A percentile compares a stretch with the other conserved stretches of the same genome.
These are phyloP conservation scores for Pythium myriotylum DNA, from an alignment of 352 stramenopile genomes.

Conservation along the genomic window DNA sequence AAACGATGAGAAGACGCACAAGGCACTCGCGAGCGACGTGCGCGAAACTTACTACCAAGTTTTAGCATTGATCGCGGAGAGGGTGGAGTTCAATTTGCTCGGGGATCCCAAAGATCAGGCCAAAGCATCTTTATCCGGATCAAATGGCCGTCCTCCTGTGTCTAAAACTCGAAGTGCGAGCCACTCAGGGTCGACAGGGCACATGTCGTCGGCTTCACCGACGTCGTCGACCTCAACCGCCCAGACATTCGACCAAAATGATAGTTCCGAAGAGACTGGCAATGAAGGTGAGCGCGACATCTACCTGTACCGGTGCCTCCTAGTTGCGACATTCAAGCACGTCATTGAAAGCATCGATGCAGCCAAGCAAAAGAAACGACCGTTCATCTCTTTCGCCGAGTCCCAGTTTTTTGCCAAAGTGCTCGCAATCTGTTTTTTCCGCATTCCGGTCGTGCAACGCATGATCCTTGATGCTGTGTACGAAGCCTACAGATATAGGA, in stretches of 20 bases:
- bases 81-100: conserved; percentile 65
- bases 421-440: conserved; percentile 74
- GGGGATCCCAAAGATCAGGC: conserved; percentile 15
- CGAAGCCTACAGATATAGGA: conserved; percentile 47
- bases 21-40: conserved; percentile 33
- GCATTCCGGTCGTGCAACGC: conserved; percentile 53
- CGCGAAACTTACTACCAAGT: conserved; percentile 67
- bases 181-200: conserved; percentile 9
- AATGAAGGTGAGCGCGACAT: conserved; percentile 54
- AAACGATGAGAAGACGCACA: conserved; percentile 42
- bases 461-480: conserved; percentile 62
- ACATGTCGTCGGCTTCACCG: conserved; percentile 13
- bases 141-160: conserved; percentile 6
- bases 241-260: conserved; percentile 18
- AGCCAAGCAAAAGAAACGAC: conserved; percentile 37
- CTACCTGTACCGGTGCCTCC: conserved; percentile 63
- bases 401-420: conserved; percentile 67
- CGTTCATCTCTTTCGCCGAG: conserved; percentile 63
- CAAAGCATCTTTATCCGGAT: background rate
- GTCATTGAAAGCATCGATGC: conserved; percentile 64
- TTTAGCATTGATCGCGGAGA: conserved; percentile 61
- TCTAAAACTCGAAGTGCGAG: conserved; percentile 22
- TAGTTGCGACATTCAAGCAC: conserved; percentile 81
- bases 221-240: conserved; percentile 13
- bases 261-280: conserved; percentile 26